phyloP scores from a whole-genome alignment of 2,329 filamentous ascomycete species.

The Exophiala sp. region DNA sequence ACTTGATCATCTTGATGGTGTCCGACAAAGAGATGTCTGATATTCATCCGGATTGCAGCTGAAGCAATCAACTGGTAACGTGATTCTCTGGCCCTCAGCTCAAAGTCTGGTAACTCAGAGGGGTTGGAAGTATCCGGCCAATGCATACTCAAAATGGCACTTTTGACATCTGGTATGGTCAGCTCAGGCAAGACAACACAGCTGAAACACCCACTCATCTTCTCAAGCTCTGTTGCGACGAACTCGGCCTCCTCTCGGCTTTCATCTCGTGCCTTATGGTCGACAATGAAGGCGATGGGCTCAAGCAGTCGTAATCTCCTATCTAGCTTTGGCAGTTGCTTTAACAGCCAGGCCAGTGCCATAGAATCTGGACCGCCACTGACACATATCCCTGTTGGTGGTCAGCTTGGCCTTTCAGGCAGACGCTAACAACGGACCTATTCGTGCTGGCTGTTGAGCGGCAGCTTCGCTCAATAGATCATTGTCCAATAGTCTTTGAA shows the following conservation, averaged over 20 bases:
- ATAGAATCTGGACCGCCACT: conserved; percentile 98
- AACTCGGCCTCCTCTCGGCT: conserved; percentile 54
- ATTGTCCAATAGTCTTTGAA: neutral
- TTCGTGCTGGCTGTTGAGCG: neutral
- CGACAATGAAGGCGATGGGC: conserved; percentile 58
- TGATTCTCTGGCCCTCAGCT: conserved; percentile 68
- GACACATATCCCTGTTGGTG: conserved; percentile 59
- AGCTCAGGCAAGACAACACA: conserved; percentile 20
- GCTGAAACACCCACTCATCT: conserved; percentile 38
- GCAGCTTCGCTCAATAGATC: neutral
- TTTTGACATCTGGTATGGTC: conserved; percentile 30
- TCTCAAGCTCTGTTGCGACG: conserved; percentile 46
- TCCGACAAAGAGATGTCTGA: conserved; percentile 67
- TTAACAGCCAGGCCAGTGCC: conserved; percentile 78
- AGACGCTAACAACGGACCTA: conserved; percentile 5
- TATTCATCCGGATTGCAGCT: conserved; percentile 52
- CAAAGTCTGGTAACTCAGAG: conserved; percentile 60
- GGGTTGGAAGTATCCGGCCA: conserved; percentile 49
- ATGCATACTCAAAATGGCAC: conserved; percentile 43
- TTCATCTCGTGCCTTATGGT: conserved; percentile 56
- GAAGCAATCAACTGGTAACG: conserved; percentile 70
- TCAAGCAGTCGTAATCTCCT: conserved; percentile 23
- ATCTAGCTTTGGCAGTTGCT: conserved; percentile 36
- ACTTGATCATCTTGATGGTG: conserved; percentile 91
- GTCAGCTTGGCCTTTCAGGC: conserved; percentile 2